A percentile compares a stretch with the other conserved stretches of the same genome.
These are phyloP conservation scores for Iberis pinnata DNA, from an alignment of 345 rosid genomes.

Conservation along the genomic window DNA sequence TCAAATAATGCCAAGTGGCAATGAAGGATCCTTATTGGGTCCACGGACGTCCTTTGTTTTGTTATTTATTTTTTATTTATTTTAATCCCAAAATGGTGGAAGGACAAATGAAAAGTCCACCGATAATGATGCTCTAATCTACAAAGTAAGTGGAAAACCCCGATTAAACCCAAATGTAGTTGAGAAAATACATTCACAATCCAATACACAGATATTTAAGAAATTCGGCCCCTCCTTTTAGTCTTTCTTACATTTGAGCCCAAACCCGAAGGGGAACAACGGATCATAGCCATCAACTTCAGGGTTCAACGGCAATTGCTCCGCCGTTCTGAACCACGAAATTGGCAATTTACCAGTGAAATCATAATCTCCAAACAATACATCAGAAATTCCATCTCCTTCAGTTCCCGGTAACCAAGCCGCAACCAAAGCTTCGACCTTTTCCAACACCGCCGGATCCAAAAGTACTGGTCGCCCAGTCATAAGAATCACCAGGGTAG, in stretches of 20 bases:
- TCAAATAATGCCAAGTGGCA: too few relatives aligned
- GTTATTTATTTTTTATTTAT: too few relatives aligned
- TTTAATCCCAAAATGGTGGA: too few relatives aligned
- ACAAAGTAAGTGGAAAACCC: not conserved
- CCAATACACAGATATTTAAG: not conserved
- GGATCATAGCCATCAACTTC: slow-evolving; percentile 42
- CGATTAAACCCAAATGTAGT: not conserved
- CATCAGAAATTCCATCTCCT: slow-evolving; percentile 20
- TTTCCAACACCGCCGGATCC: slow-evolving; percentile 43
- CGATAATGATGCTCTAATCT: too few relatives aligned
- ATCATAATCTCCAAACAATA: slow-evolving; percentile 22
- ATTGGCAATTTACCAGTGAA: slow-evolving; percentile 18
- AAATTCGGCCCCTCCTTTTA: not conserved
- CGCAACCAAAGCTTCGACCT: slow-evolving; percentile 53
- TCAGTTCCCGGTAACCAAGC: slow-evolving; percentile 24
- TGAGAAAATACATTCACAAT: not conserved
- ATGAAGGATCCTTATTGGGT: too few relatives aligned
- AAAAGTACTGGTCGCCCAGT: slow-evolving; percentile 68
- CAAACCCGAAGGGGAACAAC: slow-evolving; percentile 19
- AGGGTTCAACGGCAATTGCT: slow-evolving; percentile 43
- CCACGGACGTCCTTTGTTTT: too few relatives aligned
- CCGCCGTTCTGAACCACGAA: slow-evolving; percentile 15
- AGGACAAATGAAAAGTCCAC: too few relatives aligned
- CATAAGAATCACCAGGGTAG: slow-evolving; percentile 52
- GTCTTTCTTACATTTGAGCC: slow-evolving; percentile 1